Evolutionary conservation across 106 monocot genomes (phyloP).

Genomic region (Dioscorea zingiberensis): DNA sequence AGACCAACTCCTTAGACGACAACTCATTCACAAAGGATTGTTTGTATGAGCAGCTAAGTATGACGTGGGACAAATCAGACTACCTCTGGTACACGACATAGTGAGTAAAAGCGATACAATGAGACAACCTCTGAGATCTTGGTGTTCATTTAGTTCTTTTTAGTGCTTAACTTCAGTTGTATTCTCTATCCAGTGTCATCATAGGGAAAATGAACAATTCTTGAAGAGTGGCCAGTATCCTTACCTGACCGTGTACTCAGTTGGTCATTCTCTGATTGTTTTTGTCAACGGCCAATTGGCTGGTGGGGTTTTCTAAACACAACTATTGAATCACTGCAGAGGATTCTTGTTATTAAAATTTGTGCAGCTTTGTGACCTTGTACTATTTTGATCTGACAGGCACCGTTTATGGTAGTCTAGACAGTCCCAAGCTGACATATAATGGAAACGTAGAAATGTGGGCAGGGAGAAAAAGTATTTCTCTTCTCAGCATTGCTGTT

Average conservation of each 20-base stretch:
- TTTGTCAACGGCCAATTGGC: slow-evolving; percentile 34
- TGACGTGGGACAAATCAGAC: slow-evolving; percentile 34
- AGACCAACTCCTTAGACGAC: slow-evolving; percentile 8
- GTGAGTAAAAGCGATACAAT: slow-evolving; percentile 17
- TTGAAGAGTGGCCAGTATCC: too few relatives aligned
- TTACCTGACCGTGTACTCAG: slow-evolving; percentile 28
- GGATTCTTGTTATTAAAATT: too few relatives aligned
- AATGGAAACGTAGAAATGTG: slow-evolving; percentile 23
- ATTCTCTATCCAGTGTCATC: slow-evolving; percentile 24
- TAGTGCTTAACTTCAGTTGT: not conserved
- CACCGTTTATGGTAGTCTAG: slow-evolving; percentile 23
- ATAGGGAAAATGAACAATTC: slow-evolving; percentile 33
- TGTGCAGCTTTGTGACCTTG: too few relatives aligned
- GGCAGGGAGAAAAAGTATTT: slow-evolving; percentile 47
- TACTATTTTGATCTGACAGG: slow-evolving; percentile 11
- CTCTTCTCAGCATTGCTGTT: slow-evolving; percentile 40
- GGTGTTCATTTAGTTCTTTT: not conserved
- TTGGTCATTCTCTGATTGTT: slow-evolving; percentile 36
- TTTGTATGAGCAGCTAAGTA: slow-evolving; percentile 28
- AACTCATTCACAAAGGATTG: slow-evolving; percentile 22
- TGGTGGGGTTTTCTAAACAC: slow-evolving; percentile 7
- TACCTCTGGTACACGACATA: slow-evolving; percentile 50
- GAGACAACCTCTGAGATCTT: not conserved
- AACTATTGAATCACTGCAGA: too few relatives aligned
- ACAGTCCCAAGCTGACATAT: slow-evolving; percentile 30